Evolutionary conservation across 2,329 filamentous ascomycete species (phyloP), one percentile per base, ranked within the genome.

Genomic region (Calonectria leucothoes): DNA sequence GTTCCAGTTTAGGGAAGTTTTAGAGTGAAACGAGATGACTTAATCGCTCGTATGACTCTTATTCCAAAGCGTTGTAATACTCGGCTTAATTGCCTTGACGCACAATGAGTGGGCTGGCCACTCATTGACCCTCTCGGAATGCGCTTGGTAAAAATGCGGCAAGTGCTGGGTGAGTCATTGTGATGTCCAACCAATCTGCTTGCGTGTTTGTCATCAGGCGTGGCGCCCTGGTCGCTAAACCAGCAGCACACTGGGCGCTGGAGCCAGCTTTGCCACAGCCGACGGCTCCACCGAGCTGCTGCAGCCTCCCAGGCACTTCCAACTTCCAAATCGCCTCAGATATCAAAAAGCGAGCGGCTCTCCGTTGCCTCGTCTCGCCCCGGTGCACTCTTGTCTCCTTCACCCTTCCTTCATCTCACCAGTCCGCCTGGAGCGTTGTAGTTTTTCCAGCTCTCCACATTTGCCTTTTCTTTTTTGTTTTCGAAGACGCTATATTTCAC

Each of bases 401-500:
- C 51, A 35, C 23, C 14, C 25, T 51, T 67, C 37, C n/a, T 29
- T 48, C 25, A 39, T 49, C 61, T 55, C 20, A 10, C 27, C 29
- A 52, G n/a, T 42, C n/a, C 20, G n/a, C 20, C 27, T 15, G 27
- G 35, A 57, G 51, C 45, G 31, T 52, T 51, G 61, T 63, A 12
- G 20, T 31, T 72, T 35, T 31, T 35, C 15, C 6, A n/a, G 42
- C 45, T 67, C 66, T 63, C 35, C 29, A 70, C n/a, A 33, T 66
- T 72, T 52, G 64, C 71, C 70, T 76, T 72, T 70, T 57, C 69
- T 68, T 69, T 52, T 69, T 73, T 72, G 75, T 72, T 73, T 59
- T 71, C 78, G 76, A 81, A 81, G 79, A 78, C 79, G 79, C 79
- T 81, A 67, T 81, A 80, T 81, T 78, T 74, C 73, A 74, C 67